A percentile compares a stretch with the other conserved stretches of the same genome.
Conservation (phyloP, 1,139 yeast species). For the Saccharomyces hybrid region DNA sequence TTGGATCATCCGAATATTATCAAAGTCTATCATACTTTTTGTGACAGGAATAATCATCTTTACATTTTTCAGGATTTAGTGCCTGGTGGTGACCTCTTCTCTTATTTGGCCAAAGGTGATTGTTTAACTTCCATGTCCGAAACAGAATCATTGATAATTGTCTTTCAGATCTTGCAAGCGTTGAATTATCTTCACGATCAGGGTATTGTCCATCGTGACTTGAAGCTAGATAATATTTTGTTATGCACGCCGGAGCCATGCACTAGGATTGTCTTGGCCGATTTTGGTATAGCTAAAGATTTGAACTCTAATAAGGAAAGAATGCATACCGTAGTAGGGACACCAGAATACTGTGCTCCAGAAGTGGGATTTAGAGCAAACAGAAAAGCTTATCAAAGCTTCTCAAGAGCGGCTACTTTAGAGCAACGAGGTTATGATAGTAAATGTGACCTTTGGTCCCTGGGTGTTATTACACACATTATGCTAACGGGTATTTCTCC, state of each 20-base stretch:
- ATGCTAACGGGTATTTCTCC: constrained; percentile 89
- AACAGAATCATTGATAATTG: constrained; percentile 45
- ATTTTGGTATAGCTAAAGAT: constrained; percentile 84
- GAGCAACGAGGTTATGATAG: constrained; percentile 64
- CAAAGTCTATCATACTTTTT: constrained; percentile 36
- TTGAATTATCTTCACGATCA: constrained; percentile 60
- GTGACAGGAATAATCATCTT: constrained; percentile 34
- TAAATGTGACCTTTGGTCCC: constrained; percentile 84
- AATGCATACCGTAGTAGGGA: constrained; percentile 74
- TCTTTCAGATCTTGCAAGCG: constrained; percentile 63
- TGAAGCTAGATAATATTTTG: constrained; percentile 82
- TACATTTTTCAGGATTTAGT: constrained; percentile 46
- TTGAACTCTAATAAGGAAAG: constrained; percentile 51
- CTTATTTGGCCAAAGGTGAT: constrained; percentile 44
- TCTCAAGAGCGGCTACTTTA: constrained; percentile 28
- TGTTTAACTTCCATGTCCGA: constrained; percentile 41
- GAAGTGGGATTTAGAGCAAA: constrained; percentile 51
- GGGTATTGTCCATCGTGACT: constrained; percentile 81
- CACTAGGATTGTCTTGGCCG: constrained; percentile 74
- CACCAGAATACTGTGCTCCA: constrained; percentile 92
- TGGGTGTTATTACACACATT: constrained; percentile 87
- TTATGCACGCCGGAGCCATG: constrained; percentile 41
- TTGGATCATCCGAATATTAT: constrained; percentile 42
- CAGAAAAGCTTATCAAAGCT: constrained; percentile 37
- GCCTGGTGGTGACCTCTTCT: constrained; percentile 60